A percentile compares a stretch with the other conserved stretches of the same genome.
phyloP scores from a whole-genome alignment of 2,329 filamentous ascomycete genomes.

The Epichloe brachyelytri region DNA sequence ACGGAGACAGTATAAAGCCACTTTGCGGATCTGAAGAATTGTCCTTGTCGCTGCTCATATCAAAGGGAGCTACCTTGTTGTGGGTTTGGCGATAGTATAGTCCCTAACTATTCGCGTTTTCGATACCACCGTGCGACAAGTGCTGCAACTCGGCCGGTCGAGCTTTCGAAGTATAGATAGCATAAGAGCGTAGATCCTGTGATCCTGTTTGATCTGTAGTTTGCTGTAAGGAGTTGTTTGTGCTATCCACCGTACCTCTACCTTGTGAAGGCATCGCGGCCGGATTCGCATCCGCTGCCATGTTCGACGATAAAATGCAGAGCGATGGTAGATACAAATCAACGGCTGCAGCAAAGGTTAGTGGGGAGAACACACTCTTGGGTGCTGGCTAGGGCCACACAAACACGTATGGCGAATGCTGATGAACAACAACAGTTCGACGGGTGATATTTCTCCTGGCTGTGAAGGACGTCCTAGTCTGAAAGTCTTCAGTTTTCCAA shows the following conservation, averaged over 20 bases:
- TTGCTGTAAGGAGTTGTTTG: conserved; percentile 11
- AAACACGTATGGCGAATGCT: background rate
- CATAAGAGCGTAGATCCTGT: conserved; percentile 6
- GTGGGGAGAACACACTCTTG: background rate
- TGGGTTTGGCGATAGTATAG: conserved; percentile 1
- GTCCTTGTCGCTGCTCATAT: conserved; percentile 1
- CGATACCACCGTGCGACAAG: conserved; percentile 4
- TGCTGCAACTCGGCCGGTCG: conserved; percentile 13
- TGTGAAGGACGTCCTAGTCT: too few relatives aligned
- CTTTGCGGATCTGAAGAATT: background rate
- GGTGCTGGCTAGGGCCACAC: background rate
- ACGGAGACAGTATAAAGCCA: conserved; percentile 3
- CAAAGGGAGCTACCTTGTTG: conserved; percentile 11
- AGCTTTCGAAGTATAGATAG: conserved; percentile 14
- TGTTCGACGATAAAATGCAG: background rate
- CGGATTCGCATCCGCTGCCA: conserved; percentile 9
- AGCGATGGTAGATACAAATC: background rate
- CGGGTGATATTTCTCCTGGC: too few relatives aligned
- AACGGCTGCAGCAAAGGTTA: background rate
- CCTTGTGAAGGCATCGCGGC: conserved; percentile 13
- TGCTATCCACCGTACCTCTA: conserved; percentile 9
- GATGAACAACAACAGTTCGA: background rate
- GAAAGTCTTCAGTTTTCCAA: background rate
- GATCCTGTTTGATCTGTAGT: conserved; percentile 4
- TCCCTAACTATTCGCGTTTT: background rate